Evolutionary conservation across 306 rosid genomes (phyloP).

Genomic region (Luffa aegyptiaca): DNA sequence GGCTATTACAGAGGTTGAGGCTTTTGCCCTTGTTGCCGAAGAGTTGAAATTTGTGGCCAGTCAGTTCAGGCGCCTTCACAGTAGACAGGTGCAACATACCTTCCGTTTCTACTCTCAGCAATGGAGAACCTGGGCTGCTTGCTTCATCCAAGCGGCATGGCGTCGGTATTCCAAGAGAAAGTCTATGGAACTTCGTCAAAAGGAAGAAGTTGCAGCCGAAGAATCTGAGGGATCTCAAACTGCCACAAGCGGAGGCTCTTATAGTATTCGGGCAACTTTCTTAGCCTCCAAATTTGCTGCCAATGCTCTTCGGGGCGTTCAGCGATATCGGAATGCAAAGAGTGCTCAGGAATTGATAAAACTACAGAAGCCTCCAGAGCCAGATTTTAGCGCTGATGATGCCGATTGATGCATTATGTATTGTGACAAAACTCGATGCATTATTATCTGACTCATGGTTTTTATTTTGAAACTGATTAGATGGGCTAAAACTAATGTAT

Average conservation of each 20-base stretch:
- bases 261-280: slow-evolving; percentile 77
- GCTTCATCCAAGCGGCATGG: slow-evolving; percentile 99
- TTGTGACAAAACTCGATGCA: not conserved
- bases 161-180: slow-evolving; percentile 85
- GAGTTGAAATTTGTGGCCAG: slow-evolving; percentile 92
- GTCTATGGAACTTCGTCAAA: slow-evolving; percentile 61
- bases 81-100: slow-evolving; percentile 97
- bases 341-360: slow-evolving; percentile 73
- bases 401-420: slow-evolving; percentile 32
- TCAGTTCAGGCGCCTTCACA: slow-evolving; percentile 97
- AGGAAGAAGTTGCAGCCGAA: slow-evolving; percentile 47
- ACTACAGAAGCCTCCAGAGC: slow-evolving; percentile 94
- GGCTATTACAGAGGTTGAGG: slow-evolving; percentile 86
- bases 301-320: slow-evolving; percentile 85
- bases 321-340: slow-evolving; percentile 70
- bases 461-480: not conserved
- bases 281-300: slow-evolving; percentile 89
- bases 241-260: slow-evolving; percentile 44
- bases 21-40: slow-evolving; percentile 80
- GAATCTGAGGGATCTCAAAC: slow-evolving; percentile 33
- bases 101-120: slow-evolving; percentile 96
- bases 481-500: not conserved
- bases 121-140: slow-evolving; percentile 99
- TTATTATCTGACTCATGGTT: not conserved
- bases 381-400: slow-evolving; percentile 83